Evolutionary conservation across 371 early-diverging fungal genomes (phyloP).

Genomic region (Mortierella sp.): DNA sequence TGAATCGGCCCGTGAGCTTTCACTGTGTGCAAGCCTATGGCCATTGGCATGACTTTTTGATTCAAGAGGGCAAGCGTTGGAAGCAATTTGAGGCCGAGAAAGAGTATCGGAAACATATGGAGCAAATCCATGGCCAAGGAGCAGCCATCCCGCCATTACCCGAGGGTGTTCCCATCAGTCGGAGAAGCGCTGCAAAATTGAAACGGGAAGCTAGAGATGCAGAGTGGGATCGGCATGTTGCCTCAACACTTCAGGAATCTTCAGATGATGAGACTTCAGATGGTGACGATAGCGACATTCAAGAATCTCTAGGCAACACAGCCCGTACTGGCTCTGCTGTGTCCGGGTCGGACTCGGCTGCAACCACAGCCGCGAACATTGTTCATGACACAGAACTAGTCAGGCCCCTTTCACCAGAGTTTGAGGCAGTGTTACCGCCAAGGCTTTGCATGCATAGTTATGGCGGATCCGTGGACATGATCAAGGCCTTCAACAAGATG

Average conservation of each 20-base stretch:
- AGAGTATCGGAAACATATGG: conserved; percentile 26
- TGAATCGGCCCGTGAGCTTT: conserved; percentile 76
- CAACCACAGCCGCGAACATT: background rate
- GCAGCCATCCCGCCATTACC: background rate
- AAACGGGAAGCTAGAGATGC: conserved; percentile 47
- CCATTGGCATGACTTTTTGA: conserved; percentile 66
- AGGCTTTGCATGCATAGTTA: conserved; percentile 88
- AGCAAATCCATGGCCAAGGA: conserved; percentile 30
- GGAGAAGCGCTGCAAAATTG: conserved; percentile 32
- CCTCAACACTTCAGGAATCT: conserved; percentile 42
- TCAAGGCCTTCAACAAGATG: conserved; percentile 67
- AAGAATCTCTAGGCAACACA: background rate
- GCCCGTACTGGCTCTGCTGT: background rate
- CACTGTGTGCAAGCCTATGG: conserved; percentile 90
- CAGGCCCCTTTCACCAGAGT: conserved; percentile 9
- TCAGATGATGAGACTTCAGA: conserved; percentile 37
- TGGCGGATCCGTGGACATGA: conserved; percentile 80
- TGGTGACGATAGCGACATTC: conserved; percentile 1
- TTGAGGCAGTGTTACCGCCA: conserved; percentile 60
- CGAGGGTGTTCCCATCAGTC: conserved; percentile 21
- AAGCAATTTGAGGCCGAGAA: conserved; percentile 31
- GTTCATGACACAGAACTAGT: background rate
- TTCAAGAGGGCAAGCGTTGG: conserved; percentile 42
- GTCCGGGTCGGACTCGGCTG: background rate
- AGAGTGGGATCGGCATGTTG: conserved; percentile 43